Base-by-base conservation (phyloP, 805 yeast species). In the Saccharomycopsis javanensis region DNA sequence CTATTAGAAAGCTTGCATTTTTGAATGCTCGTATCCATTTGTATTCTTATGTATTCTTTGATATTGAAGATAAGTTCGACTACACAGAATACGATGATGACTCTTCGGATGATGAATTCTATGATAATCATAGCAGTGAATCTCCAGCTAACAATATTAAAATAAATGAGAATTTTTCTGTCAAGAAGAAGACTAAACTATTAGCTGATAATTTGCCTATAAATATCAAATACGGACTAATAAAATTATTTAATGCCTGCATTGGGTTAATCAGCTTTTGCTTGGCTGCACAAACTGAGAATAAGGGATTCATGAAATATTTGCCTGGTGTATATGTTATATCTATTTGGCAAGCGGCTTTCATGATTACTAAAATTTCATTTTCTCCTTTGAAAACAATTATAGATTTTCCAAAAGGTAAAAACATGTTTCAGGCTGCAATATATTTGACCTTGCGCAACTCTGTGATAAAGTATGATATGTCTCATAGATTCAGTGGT, bases 401-500 rank as follows among this genome's bases (percentile, higher is more conserved):
- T 15, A 66, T 91, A 15, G 96, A 90, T 69, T 69, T 81, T 34
- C 81, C 79, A 2, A 75, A 82, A 0, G 97, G 97, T 6, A 83
- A 81, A 66, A 79, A 77, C 56, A 77, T 86, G 31, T 88, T 85
- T 64, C 79, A 79, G 60, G 72, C 74, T 23, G 94, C 94, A 0
- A 81, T 87, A 23, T 74, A 78, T 18, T 70, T 87, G 51, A 82
- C 94, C 1, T 79, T 82, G 57, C 82, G 82, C 59, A 95, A 96
- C 0, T 88, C 97, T 0, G 85, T 92, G 30, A 74, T 88, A 64
- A 89, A 89, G 64, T 94, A 91, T 70, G 99, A 92, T 67, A 83
- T 94, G 76, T 88, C 97, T 0, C 88, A 88, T 68, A 79, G 98
- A 62, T 87, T 96, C 0, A 83, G 96, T 51, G 97, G 96, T 7